These are phyloP conservation scores for Tricholoma hemisulphureum DNA, from an alignment of 768 basidiomycete genomes.

Conservation along the genomic window DNA sequence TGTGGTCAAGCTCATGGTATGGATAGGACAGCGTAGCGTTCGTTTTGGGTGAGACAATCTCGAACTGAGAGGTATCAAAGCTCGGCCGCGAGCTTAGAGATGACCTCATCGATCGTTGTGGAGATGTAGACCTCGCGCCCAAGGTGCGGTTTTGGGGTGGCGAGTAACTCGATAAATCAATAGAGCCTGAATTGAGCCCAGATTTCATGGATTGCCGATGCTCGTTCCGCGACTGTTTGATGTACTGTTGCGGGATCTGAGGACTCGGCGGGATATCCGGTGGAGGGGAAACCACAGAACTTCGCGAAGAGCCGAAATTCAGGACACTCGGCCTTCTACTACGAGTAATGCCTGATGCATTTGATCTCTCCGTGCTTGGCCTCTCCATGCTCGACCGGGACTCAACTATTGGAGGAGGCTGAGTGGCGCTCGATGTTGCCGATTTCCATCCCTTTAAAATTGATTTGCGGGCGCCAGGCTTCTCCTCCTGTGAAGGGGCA, in stretches of 20 bases:
- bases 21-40: conserved; percentile 51
- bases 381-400: conserved; percentile 23
- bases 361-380: conserved; percentile 38
- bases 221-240: conserved; percentile 18
- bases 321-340: conserved; percentile 49
- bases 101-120: conserved; percentile 40
- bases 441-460: conserved; percentile 69
- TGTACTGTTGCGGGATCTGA: conserved; percentile 53
- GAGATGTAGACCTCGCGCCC: conserved; percentile 29
- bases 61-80: conserved; percentile 66
- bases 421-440: conserved; percentile 26
- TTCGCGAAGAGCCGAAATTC: conserved; percentile 40
- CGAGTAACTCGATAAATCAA: conserved; percentile 28
- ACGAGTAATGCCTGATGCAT: conserved; percentile 25
- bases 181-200: conserved; percentile 33
- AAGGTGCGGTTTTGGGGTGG: conserved; percentile 23
- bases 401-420: not conserved
- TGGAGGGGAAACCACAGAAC: conserved; percentile 28
- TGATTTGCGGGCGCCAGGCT: conserved; percentile 57
- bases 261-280: conserved; percentile 65
- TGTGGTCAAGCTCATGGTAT: conserved; percentile 52
- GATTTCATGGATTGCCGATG: conserved; percentile 32
- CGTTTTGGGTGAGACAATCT: conserved; percentile 57
- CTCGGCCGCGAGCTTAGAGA: conserved; percentile 48
- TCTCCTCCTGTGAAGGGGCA: conserved; percentile 40